Percentiles rank a stretch among this genome's conserved stretches.
These are phyloP conservation scores for Colletotrichum noveboracense DNA, from an alignment of 2,329 filamentous ascomycete genomes.

Conservation along the genomic window DNA sequence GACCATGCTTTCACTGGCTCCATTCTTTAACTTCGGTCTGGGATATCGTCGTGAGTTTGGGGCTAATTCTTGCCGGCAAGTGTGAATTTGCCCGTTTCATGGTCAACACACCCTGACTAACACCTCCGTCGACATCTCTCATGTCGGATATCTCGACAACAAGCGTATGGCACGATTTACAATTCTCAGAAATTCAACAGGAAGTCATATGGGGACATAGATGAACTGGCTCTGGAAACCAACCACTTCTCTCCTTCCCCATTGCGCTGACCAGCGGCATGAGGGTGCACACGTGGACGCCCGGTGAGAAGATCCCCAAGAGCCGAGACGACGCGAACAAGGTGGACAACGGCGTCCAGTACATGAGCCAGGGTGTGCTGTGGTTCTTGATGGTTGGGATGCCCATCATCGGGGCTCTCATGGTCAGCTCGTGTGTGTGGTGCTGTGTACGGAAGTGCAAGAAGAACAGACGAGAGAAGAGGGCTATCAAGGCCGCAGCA, in stretches of 20 bases:
- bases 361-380: neutral
- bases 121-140: no score
- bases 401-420: neutral
- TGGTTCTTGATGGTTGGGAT: conserved; percentile 3
- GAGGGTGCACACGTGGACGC: neutral
- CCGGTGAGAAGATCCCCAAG: conserved; percentile 3
- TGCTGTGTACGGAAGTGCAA: conserved; percentile 8
- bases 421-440: conserved; percentile 1
- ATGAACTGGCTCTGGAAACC: no score
- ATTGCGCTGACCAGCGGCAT: neutral
- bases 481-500: neutral
- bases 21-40: no score
- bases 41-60: no score
- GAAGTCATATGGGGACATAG: rapidly evolving
- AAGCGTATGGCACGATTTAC: no score
- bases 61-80: no score
- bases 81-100: no score
- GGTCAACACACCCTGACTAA: no score
- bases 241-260: neutral
- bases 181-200: rapidly evolving
- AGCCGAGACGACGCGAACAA: neutral
- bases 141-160: no score
- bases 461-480: neutral
- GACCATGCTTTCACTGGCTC: no score
- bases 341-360: neutral